phyloP scores from a whole-genome alignment of 768 basidiomycete species.

The Tylopilus subfusipes region DNA sequence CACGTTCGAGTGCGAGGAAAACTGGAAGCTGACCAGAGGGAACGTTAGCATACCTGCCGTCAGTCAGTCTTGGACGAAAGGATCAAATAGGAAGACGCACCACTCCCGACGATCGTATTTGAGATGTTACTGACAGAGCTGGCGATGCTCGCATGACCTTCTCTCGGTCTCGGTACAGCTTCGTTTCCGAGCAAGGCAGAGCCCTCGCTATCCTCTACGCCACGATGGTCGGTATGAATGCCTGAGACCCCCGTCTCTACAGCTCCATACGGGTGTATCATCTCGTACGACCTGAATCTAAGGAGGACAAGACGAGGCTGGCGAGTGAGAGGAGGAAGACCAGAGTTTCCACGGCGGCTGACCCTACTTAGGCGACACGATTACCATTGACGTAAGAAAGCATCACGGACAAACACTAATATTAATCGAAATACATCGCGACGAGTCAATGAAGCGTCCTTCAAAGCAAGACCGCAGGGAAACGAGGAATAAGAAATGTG shows the following conservation, averaged over 20 bases:
- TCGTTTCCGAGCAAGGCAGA: slow-evolving; percentile 57
- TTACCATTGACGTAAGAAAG: background rate
- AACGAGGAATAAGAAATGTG: background rate
- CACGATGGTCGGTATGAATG: slow-evolving; percentile 3
- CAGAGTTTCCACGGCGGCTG: too few relatives aligned
- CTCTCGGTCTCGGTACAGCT: slow-evolving; percentile 30
- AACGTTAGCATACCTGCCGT: slow-evolving; percentile 81
- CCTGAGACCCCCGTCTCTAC: slow-evolving; percentile 36
- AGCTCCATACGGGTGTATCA: slow-evolving; percentile 70
- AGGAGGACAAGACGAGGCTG: background rate
- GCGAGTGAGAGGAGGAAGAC: background rate
- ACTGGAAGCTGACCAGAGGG: slow-evolving; percentile 54
- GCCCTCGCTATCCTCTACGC: slow-evolving; percentile 41
- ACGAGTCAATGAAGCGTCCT: slow-evolving; percentile 8
- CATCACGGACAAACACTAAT: slow-evolving; percentile 4
- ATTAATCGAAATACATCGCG: slow-evolving; percentile 13
- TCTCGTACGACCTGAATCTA: slow-evolving; percentile 43
- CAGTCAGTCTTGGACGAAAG: background rate
- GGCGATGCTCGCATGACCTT: slow-evolving; percentile 66
- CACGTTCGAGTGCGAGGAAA: background rate
- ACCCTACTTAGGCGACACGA: too few relatives aligned
- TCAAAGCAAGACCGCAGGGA: slow-evolving; percentile 13
- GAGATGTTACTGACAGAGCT: slow-evolving; percentile 77
- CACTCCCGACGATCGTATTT: slow-evolving; percentile 92
- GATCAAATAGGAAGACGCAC: slow-evolving; percentile 38